A percentile compares a stretch with the other conserved stretches of the same genome.
phyloP scores from a whole-genome alignment of 2,329 filamentous ascomycete genomes.

The Myotisia sp. region DNA sequence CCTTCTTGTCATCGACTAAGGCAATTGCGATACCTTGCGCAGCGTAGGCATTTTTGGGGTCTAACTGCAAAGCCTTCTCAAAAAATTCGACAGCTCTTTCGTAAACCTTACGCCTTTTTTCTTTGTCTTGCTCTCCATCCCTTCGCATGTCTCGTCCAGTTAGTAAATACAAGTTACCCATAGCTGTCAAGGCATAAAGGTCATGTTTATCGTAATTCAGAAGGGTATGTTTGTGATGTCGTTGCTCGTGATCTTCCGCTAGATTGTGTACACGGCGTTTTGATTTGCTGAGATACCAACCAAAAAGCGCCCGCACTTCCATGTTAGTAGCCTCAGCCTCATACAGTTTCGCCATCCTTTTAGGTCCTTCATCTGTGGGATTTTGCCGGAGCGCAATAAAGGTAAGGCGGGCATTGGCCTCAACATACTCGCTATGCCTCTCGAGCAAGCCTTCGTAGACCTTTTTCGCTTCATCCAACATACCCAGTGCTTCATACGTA shows the following conservation, averaged over 20 bases:
- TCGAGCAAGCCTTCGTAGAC: constrained; percentile 77
- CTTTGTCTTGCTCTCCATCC: constrained; percentile 75
- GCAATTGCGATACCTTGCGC: constrained; percentile 93
- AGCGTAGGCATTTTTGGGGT: constrained; percentile 88
- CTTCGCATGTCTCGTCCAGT: constrained; percentile 89
- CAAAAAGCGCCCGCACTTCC: constrained; percentile 83
- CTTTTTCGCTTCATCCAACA: constrained; percentile 68
- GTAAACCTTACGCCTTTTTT: constrained; percentile 77
- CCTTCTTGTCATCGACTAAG: constrained; percentile 85
- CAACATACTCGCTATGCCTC: constrained; percentile 81
- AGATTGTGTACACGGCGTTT: constrained; percentile 71
- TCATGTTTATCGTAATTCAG: constrained; percentile 95
- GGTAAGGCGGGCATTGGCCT: constrained; percentile 74
- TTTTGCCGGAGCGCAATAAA: constrained; percentile 76
- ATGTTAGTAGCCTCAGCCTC: constrained; percentile 71
- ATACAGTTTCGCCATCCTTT: constrained; percentile 72
- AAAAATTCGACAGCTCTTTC: constrained; percentile 94
- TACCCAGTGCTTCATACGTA: constrained; percentile 74
- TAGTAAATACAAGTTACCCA: constrained; percentile 88
- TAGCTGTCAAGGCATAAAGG: constrained; percentile 85
- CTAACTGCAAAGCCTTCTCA: constrained; percentile 89
- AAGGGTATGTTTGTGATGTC: constrained; percentile 91
- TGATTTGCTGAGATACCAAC: constrained; percentile 85
- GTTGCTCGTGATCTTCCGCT: constrained; percentile 77
- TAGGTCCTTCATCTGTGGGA: constrained; percentile 72